Evolutionary conservation across 2,329 filamentous ascomycete species (phyloP), one percentile per base, ranked within the genome.

Genomic region (Calonectria naviculata): DNA sequence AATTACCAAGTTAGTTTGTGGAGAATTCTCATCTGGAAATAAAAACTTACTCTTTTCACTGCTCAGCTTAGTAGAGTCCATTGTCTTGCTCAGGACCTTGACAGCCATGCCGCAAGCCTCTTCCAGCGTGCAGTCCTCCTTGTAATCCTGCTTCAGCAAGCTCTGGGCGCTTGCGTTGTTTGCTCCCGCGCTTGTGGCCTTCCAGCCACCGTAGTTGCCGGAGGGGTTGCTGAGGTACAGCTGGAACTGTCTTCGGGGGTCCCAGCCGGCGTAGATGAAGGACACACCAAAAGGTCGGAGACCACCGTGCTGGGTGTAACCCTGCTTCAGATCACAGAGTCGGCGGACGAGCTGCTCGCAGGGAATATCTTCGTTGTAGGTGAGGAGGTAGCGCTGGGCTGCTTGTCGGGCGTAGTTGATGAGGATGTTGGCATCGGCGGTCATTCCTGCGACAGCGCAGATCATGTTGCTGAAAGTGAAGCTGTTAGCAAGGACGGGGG

Each of bases 391-490:
- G 82, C 93, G 92, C 87, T 99, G 97, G 79, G 97, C 97, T 80
- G 94, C 94, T 90, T 98, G 95, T 79, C 97, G 95, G 83, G 97
- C 97, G 86, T 97, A 98, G 89, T 99, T 99, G 92, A 99, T 99
- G 84, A 99, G 95, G 85, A 99, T 99, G 89, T 99, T 99, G 84
- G 97, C 97, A 83, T 99, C 97, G 81, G 97, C 97, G 54, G 95
- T 99, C 96, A 99, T 98, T 82, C 97, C 97, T 80, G 97, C 97
- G 71, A 99, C 97, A 73, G 97, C 97, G 85, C 95, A 98, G 86
- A 99, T 98, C 97, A 99, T 99, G 89, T 99, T 99, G 88, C 96
- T 98, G 76, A 29, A 42, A 31, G 8, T 21, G 34, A 6, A 41
- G 6, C 26, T 26, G 41, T 79, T 60, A 79, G 73, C 52, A 36